Evolutionary conservation across 1,139 yeast species (phyloP).

Genomic region (Lodderomyces theae): DNA sequence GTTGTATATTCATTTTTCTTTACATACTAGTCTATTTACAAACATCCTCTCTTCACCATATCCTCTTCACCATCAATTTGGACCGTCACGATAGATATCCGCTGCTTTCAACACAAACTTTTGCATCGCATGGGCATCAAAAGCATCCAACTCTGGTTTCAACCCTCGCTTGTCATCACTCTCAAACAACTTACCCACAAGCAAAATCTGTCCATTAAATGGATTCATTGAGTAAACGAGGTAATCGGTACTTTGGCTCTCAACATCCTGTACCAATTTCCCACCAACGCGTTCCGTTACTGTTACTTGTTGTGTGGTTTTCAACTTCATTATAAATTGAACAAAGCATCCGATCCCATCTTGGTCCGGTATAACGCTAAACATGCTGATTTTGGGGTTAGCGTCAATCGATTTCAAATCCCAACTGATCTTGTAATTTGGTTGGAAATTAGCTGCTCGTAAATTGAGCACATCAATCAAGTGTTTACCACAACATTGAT

Average conservation of each 20-base stretch:
- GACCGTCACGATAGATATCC: conserved; percentile 32
- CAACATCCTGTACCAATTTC: conserved; percentile 33
- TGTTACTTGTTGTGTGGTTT: conserved; percentile 68
- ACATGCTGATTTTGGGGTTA: conserved; percentile 68
- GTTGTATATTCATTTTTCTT: no score
- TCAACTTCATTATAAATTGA: conserved; percentile 74
- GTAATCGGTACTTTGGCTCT: conserved; percentile 67
- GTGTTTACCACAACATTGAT: conserved; percentile 33
- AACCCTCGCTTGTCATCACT: conserved; percentile 44
- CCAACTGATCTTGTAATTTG: conserved; percentile 65
- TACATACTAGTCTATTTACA: conserved; percentile 8
- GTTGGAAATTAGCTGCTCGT: conserved; percentile 49
- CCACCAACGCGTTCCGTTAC: conserved; percentile 36
- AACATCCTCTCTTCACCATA: no score
- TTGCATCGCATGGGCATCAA: conserved; percentile 24
- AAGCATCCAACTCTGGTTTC: conserved; percentile 28
- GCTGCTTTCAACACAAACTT: conserved; percentile 26
- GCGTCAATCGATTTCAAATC: conserved; percentile 65
- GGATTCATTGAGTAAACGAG: conserved; percentile 78
- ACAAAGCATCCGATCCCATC: conserved; percentile 65
- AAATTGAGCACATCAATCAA: conserved; percentile 30
- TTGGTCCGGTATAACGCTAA: conserved; percentile 61
- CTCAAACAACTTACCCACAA: conserved; percentile 84
- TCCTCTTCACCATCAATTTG: no score
- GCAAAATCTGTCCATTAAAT: conserved; percentile 56